phyloP scores from a whole-genome alignment of 768 basidiomycete genomes.

The Rossbeevera mucosa region DNA sequence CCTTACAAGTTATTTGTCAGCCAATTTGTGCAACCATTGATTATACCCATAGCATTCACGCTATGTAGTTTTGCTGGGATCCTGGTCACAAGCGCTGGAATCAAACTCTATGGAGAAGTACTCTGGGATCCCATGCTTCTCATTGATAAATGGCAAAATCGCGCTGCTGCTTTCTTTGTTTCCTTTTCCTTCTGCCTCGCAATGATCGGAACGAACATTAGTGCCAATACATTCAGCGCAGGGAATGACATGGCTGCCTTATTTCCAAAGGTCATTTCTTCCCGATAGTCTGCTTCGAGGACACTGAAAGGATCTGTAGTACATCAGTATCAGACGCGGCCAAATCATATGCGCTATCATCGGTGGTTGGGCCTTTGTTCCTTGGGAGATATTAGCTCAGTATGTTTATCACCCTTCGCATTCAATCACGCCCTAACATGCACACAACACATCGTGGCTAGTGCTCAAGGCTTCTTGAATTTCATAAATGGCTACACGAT shows the following conservation, averaged over 20 bases:
- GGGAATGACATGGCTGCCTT: conserved; percentile 84
- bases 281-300: not conserved
- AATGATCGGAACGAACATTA: conserved; percentile 69
- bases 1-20: conserved; percentile 29
- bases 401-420: conserved; percentile 3
- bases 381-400: conserved; percentile 76
- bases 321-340: conserved; percentile 28
- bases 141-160: conserved; percentile 79
- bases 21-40: conserved; percentile 67
- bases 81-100: conserved; percentile 72
- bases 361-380: conserved; percentile 75
- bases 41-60: conserved; percentile 80
- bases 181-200: conserved; percentile 69
- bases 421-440: not conserved
- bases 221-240: conserved; percentile 71
- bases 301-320: conserved; percentile 17
- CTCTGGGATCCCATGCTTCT: conserved; percentile 75
- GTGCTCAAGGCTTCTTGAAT: conserved; percentile 62
- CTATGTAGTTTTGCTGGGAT: conserved; percentile 76
- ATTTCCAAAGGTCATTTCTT: conserved; percentile 43
- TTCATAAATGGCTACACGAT: conserved; percentile 87
- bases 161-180: conserved; percentile 81
- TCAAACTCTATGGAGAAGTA: conserved; percentile 61
- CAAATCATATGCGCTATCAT: conserved; percentile 27
- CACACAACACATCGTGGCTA: not conserved